These are phyloP conservation scores for Ulmus americana DNA, from an alignment of 331 rosid species.

Conservation along the genomic window DNA sequence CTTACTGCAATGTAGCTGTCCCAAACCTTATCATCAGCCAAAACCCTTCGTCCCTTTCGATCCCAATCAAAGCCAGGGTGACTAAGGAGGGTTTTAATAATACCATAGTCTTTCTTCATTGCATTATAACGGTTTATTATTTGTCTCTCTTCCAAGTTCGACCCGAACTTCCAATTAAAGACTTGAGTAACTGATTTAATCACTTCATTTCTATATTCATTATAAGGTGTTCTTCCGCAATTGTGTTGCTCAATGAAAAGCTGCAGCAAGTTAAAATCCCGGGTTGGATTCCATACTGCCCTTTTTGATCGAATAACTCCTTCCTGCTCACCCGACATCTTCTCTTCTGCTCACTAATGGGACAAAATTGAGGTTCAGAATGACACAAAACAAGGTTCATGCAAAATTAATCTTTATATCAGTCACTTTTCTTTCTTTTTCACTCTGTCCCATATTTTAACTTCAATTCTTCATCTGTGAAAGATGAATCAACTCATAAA, in stretches of 20 bases:
- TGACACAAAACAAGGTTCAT: neutral
- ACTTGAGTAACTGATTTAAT: slow-evolving; percentile 32
- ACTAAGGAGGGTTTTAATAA: slow-evolving; percentile 33
- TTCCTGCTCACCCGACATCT: slow-evolving; percentile 34
- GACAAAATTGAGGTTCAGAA: neutral
- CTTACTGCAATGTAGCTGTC: slow-evolving; percentile 31
- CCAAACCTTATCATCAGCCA: slow-evolving; percentile 38
- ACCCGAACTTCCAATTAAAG: slow-evolving; percentile 30
- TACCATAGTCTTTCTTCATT: slow-evolving; percentile 42
- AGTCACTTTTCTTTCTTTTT: neutral
- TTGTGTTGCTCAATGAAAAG: slow-evolving; percentile 32
- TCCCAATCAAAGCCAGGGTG: slow-evolving; percentile 36
- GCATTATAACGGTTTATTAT: slow-evolving; percentile 42
- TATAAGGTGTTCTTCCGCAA: slow-evolving; percentile 39
- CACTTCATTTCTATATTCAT: slow-evolving; percentile 38
- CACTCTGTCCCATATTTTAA: too few species aligned
- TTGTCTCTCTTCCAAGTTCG: slow-evolving; percentile 41
- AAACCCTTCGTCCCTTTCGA: slow-evolving; percentile 37
- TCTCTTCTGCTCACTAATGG: neutral
- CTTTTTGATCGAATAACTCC: slow-evolving; percentile 28
- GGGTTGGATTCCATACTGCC: slow-evolving; percentile 35
- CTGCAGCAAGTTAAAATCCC: slow-evolving; percentile 37
- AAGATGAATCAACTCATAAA: too few species aligned
- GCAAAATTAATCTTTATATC: neutral
- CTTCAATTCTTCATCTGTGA: too few species aligned